Evolutionary conservation across 2,329 filamentous ascomycete genomes (phyloP).

Genomic region (Colletotrichum sp.): DNA sequence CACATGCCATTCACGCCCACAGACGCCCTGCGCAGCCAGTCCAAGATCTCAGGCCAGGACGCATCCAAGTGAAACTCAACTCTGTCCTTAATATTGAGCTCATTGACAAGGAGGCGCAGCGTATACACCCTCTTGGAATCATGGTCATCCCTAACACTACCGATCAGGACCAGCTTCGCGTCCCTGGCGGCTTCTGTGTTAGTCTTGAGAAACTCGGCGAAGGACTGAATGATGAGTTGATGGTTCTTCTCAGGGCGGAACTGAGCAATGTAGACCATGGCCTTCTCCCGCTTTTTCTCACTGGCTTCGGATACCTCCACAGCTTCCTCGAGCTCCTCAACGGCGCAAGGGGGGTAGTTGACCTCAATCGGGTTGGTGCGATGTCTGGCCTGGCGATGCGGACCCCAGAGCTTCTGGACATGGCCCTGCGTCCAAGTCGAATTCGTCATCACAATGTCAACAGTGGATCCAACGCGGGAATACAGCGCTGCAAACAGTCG

Average conservation of each 20-base stretch:
- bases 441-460: constrained; percentile 98
- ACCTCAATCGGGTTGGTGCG: constrained; percentile 66
- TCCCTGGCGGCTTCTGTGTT: constrained; percentile 53
- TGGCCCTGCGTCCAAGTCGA: constrained; percentile 92
- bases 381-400: constrained; percentile 49
- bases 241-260: constrained; percentile 99
- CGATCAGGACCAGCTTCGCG: constrained; percentile 81
- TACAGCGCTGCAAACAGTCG: constrained; percentile 82
- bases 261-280: constrained; percentile 92
- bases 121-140: constrained; percentile 88
- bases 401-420: constrained; percentile 80
- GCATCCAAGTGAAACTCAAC: constrained; percentile 92
- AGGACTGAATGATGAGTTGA: constrained; percentile 82
- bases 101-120: constrained; percentile 83
- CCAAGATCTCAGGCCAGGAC: constrained; percentile 84
- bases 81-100: constrained; percentile 81
- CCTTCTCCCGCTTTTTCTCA: constrained; percentile 72
- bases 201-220: constrained; percentile 74
- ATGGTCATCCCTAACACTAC: constrained; percentile 85
- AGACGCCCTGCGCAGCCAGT: constrained; percentile 76
- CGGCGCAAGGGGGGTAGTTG: constrained; percentile 91
- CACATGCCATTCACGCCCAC: constrained; percentile 98
- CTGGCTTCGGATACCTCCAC: constrained; percentile 74
- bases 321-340: constrained; percentile 78
- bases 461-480: constrained; percentile 78